Conservation (phyloP, 768 basidiomycete species). For the Naganishia vishniacii region DNA sequence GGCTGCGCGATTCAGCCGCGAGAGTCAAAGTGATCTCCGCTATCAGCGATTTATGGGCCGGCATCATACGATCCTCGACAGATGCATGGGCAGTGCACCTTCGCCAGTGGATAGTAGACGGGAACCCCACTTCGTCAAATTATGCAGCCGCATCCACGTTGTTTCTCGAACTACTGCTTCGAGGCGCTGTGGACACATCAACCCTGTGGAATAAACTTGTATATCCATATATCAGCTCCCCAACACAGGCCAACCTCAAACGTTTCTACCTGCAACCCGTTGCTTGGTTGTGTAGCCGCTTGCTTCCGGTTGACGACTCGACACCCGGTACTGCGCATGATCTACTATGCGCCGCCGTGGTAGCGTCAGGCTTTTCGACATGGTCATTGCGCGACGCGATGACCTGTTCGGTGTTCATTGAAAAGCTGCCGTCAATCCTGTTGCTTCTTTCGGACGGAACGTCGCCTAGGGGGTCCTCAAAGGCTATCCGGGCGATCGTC, state of each 20-base stretch:
- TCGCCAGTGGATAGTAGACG: not conserved
- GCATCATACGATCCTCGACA: not conserved
- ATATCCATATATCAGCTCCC: not conserved
- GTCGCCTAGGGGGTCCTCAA: not conserved
- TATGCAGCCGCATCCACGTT: not conserved
- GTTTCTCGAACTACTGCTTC: not conserved
- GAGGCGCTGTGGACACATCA: not conserved
- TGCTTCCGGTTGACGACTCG: not conserved
- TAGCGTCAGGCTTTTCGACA: not conserved
- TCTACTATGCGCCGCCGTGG: not conserved
- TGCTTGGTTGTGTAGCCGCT: not conserved
- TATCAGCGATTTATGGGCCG: not conserved
- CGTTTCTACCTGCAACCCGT: not conserved
- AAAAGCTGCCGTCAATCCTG: not conserved
- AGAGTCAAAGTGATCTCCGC: not conserved
- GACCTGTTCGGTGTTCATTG: not conserved
- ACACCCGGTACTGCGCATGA: not conserved
- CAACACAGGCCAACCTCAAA: not conserved
- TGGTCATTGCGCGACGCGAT: not conserved
- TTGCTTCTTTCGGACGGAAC: not conserved
- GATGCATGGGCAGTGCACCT: not conserved
- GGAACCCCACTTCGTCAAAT: not conserved
- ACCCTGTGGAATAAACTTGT: slow-evolving; percentile 1
- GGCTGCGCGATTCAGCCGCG: not conserved
- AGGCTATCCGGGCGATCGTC: not conserved